Evolutionary conservation across 192 early-diverging fungal species (phyloP).

Genomic region (Funneliformis geosporum): DNA sequence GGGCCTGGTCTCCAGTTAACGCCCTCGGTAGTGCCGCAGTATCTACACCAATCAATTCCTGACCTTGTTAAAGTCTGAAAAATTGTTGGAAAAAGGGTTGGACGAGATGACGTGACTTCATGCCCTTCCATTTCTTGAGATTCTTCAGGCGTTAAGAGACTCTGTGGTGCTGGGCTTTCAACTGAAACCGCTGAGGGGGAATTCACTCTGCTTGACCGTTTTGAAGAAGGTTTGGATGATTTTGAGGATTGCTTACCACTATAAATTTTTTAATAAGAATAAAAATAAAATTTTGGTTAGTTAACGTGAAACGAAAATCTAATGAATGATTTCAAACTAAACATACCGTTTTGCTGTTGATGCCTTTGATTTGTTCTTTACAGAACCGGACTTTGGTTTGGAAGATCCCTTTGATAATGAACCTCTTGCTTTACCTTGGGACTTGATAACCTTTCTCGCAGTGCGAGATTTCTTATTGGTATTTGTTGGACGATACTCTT

Average conservation of each 20-base stretch:
- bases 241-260: background rate
- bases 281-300: background rate
- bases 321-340: background rate
- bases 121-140: constrained; percentile 15
- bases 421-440: background rate
- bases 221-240: background rate
- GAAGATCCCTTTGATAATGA: background rate
- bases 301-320: too few relatives aligned
- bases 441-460: background rate
- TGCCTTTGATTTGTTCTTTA: background rate
- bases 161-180: background rate
- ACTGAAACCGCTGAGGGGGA: background rate
- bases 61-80: constrained; percentile 64
- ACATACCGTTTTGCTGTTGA: background rate
- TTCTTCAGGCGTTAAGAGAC: background rate
- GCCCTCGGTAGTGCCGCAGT: constrained; percentile 87
- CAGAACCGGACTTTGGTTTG: background rate
- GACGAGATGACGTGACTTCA: constrained; percentile 7
- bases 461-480: constrained; percentile 8
- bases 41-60: constrained; percentile 85
- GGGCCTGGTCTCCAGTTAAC: constrained; percentile 91
- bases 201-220: background rate
- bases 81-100: constrained; percentile 53
- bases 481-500: constrained; percentile 18
- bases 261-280: background rate